Percentiles rank a stretch among this genome's conserved stretches.
These are phyloP conservation scores for Pythium phragmitis DNA, from an alignment of 352 stramenopile species.

Conservation along the genomic window DNA sequence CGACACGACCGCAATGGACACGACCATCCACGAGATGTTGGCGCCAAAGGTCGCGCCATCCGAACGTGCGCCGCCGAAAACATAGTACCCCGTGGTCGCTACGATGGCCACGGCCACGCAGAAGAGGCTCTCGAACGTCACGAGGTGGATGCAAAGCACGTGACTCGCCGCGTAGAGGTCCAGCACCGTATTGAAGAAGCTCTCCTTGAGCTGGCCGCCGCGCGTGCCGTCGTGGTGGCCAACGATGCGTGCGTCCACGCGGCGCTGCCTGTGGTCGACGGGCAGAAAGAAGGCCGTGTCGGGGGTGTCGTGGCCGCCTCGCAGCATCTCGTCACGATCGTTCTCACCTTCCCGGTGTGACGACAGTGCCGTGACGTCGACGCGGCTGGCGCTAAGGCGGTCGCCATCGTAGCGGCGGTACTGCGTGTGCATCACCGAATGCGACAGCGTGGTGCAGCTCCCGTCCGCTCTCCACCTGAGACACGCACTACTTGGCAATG, in stretches of 20 bases:
- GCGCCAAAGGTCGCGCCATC: slow-evolving; percentile 53
- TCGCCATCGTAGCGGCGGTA: slow-evolving; percentile 24
- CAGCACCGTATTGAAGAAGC: slow-evolving; percentile 56
- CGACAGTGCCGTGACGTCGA: slow-evolving; percentile 2
- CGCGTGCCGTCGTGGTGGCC: slow-evolving; percentile 24
- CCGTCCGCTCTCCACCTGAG: too few relatives aligned
- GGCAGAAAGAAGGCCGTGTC: slow-evolving; percentile 34
- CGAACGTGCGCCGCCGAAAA: slow-evolving; percentile 34
- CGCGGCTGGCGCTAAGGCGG: not conserved
- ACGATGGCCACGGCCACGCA: slow-evolving; percentile 62
- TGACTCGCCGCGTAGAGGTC: slow-evolving; percentile 79
- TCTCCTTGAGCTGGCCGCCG: slow-evolving; percentile 38
- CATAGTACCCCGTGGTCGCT: slow-evolving; percentile 67
- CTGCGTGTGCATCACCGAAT: not conserved
- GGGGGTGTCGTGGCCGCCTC: slow-evolving; percentile 5
- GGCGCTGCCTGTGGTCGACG: slow-evolving; percentile 21
- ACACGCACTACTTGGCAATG: too few relatives aligned
- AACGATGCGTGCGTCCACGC: slow-evolving; percentile 24
- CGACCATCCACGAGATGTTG: slow-evolving; percentile 72
- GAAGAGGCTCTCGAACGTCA: slow-evolving; percentile 78
- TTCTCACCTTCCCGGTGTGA: not conserved
- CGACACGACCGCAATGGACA: slow-evolving; percentile 70
- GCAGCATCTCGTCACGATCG: slow-evolving; percentile 2
- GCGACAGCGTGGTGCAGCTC: not conserved
- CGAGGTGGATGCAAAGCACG: slow-evolving; percentile 71